These are phyloP conservation scores for Penicillium ucsense DNA, from an alignment of 495 filamentous ascomycete genomes.

Conservation along the genomic window DNA sequence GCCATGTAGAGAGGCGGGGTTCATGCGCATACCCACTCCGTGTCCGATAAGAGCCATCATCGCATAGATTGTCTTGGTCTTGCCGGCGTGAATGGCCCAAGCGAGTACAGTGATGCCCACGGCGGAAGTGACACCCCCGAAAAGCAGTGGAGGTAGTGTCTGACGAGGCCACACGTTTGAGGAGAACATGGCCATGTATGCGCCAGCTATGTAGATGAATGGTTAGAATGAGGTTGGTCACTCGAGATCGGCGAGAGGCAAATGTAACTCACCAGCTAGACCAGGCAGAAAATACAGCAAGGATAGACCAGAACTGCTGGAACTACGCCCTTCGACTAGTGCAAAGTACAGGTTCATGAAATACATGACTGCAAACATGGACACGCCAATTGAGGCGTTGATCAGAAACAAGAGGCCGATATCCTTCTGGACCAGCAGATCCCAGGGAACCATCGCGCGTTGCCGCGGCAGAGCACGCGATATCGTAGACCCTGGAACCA, in stretches of 20 bases:
- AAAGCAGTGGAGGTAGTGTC: conserved; percentile 41
- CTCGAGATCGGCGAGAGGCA: too few species aligned
- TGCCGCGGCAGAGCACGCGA: conserved; percentile 36
- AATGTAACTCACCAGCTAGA: conserved; percentile 19
- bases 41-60: conserved; percentile 51
- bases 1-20: conserved; percentile 42
- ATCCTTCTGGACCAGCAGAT: conserved; percentile 40
- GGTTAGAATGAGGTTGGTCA: neutral
- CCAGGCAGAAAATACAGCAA: conserved; percentile 42
- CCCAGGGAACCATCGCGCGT: conserved; percentile 47
- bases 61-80: conserved; percentile 38
- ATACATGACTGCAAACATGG: conserved; percentile 47
- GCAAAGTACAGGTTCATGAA: conserved; percentile 52
- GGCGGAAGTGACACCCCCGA: conserved; percentile 39
- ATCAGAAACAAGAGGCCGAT: conserved; percentile 42
- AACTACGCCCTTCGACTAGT: conserved; percentile 35
- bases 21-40: conserved; percentile 42
- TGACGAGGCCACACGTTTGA: conserved; percentile 47
- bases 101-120: conserved; percentile 38
- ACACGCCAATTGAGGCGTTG: conserved; percentile 41
- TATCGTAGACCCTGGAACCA: conserved; percentile 37
- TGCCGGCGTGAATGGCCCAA: conserved; percentile 31
- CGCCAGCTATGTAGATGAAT: conserved; percentile 24
- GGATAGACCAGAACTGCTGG: conserved; percentile 39
- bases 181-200: conserved; percentile 42